These are phyloP conservation scores for Maudiozyma bulderi DNA, from an alignment of 805 yeast species.

Conservation along the genomic window DNA sequence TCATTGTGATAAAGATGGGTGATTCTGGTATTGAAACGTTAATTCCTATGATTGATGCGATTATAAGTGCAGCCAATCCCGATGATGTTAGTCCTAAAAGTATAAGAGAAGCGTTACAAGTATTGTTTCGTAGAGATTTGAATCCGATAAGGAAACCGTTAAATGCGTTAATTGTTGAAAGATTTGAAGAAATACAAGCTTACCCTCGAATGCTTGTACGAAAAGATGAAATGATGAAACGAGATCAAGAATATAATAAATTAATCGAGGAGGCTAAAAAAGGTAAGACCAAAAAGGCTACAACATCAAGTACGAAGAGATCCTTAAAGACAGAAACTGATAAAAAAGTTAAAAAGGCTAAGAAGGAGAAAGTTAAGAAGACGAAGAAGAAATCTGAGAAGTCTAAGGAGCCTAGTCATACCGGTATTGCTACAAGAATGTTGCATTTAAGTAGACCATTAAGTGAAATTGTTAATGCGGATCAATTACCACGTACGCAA, in stretches of 20 bases:
- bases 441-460: slow-evolving; percentile 46
- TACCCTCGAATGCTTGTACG: slow-evolving; percentile 21
- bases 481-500: slow-evolving; percentile 51
- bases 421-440: slow-evolving; percentile 31
- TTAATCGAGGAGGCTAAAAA: slow-evolving; percentile 30
- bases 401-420: slow-evolving; percentile 5
- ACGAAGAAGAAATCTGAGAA: background rate
- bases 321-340: background rate
- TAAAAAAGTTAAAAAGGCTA: slow-evolving; percentile 11
- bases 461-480: slow-evolving; percentile 37
- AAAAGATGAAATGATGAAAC: slow-evolving; percentile 34
- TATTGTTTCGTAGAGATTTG: slow-evolving; percentile 50
- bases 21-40: slow-evolving; percentile 28
- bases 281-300: slow-evolving; percentile 1
- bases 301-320: background rate
- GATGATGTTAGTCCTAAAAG: slow-evolving; percentile 62
- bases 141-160: slow-evolving; percentile 42
- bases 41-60: slow-evolving; percentile 63
- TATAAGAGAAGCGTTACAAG: slow-evolving; percentile 64
- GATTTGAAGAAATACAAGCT: slow-evolving; percentile 43
- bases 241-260: slow-evolving; percentile 46
- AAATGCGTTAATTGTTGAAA: slow-evolving; percentile 48
- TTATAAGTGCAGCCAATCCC: slow-evolving; percentile 58
- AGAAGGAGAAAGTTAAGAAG: slow-evolving; percentile 1
- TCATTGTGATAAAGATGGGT: slow-evolving; percentile 1